Evolutionary conservation across 306 rosid species (phyloP), one percentile per base, ranked within the genome.

Genomic region (Casuarina equisetifolia): DNA sequence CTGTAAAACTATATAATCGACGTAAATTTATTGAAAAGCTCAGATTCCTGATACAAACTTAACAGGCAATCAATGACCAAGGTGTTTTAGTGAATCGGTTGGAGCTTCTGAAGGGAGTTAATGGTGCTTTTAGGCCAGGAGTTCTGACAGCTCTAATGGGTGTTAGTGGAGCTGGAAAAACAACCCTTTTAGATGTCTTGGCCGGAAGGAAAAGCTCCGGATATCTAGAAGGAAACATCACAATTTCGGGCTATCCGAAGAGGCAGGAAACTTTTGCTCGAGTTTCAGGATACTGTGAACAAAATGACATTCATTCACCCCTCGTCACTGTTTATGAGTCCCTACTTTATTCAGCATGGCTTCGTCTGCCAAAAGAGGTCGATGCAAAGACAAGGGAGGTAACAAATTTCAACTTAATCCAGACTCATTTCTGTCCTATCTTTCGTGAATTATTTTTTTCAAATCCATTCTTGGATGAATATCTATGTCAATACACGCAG

Each of bases 101-200:
- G 76, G 89, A 88, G 78, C 92, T 94, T 69, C 80, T 94, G 69
- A 94, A 86, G 64, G 87, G 90, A 64, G 91, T 92, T 9, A 90
- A 93, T 79, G 98, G 97, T 40, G 89, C 88, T 67, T 94, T 92
- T 68, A 89, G 93, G 86, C 98, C 97, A 36, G 98, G 98, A 45
- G 90, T 94, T 77, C 90, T 94, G 74, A 92, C 98, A 69, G 97
- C 98, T 78, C 84, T 94, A 2, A 94, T 94, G 98, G 98, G 97
- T 32, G 90, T 94, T 35, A 92, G 96, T 51, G 98, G 98, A 52
- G 98, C 97, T 69, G 98, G 98, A 17, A 94, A 94, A 83, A 94
- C 97, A 45, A 94, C 98, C 53, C 74, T 94, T 59, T 90, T 94
- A 97, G 98, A 94, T 83, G 98, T 94, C 7, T 82, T 94, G 53